Conservation (phyloP, 345 rosid species). For the Eucalyptus cloeziana region DNA sequence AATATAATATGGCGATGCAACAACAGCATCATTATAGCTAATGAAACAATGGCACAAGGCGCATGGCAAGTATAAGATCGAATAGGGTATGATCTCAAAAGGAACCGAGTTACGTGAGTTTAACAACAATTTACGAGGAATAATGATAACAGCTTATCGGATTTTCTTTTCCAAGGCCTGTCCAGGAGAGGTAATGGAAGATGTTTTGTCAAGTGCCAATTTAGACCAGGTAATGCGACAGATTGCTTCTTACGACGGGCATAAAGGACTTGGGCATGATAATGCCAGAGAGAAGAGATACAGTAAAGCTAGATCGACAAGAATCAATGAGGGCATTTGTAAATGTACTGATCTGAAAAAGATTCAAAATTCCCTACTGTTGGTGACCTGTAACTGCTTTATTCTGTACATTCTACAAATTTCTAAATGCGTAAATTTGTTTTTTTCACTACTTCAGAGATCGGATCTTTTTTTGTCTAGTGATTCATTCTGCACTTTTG, state of each 20-base stretch:
- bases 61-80: background rate
- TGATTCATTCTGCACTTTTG: background rate
- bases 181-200: background rate
- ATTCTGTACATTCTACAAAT: background rate
- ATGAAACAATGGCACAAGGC: background rate
- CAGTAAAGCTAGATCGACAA: background rate
- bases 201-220: background rate
- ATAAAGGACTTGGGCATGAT: background rate
- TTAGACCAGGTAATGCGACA: background rate
- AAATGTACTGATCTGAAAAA: background rate
- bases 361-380: background rate
- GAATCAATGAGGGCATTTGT: background rate
- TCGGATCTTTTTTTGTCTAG: background rate
- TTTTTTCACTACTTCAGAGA: background rate
- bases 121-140: background rate
- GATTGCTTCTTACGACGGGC: background rate
- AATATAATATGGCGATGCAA: background rate
- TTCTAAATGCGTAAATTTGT: background rate
- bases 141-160: background rate
- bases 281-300: background rate
- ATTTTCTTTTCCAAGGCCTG: background rate
- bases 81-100: background rate
- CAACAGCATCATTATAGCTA: background rate
- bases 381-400: background rate
- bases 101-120: background rate